These are phyloP conservation scores for Puccinia hordei DNA, from an alignment of 1,284 basidiomycete species.

Conservation along the genomic window DNA sequence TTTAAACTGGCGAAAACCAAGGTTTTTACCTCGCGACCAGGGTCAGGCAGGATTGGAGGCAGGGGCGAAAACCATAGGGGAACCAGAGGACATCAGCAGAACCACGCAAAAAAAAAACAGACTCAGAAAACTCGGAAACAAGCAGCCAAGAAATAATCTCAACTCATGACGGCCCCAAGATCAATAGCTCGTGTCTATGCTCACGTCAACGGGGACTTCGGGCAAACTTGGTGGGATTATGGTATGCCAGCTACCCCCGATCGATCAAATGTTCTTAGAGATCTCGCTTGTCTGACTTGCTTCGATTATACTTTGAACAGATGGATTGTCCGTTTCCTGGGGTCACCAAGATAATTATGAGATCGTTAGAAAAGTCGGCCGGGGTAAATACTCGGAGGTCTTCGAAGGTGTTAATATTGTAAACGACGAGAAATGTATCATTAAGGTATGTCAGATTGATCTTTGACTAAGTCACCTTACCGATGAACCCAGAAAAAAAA, in stretches of 20 bases:
- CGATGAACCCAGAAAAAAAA: neutral
- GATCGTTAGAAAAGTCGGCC: constrained; percentile 92
- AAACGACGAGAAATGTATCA: constrained; percentile 92
- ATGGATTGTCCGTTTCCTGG: constrained; percentile 52
- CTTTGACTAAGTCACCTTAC: neutral
- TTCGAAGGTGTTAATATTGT: constrained; percentile 95
- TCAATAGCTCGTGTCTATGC: constrained; percentile 64
- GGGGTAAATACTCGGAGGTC: constrained; percentile 96
- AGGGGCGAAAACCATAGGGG: too few species aligned
- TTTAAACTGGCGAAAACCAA: neutral
- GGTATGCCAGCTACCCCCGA: constrained; percentile 59
- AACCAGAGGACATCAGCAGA: neutral
- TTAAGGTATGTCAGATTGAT: constrained; percentile 66
- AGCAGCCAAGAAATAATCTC: neutral
- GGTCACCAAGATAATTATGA: constrained; percentile 90
- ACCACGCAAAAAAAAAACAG: neutral
- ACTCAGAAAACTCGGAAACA: neutral
- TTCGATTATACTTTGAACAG: neutral
- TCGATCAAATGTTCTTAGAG: neutral
- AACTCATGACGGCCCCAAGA: constrained; percentile 47
- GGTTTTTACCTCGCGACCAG: too few species aligned
- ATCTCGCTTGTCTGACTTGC: constrained; percentile 9
- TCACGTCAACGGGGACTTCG: constrained; percentile 66
- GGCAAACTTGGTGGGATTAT: constrained; percentile 67
- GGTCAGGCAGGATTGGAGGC: too few species aligned